phyloP scores from a whole-genome alignment of 140 eudicot genomes.

The Artemisia princeps region DNA sequence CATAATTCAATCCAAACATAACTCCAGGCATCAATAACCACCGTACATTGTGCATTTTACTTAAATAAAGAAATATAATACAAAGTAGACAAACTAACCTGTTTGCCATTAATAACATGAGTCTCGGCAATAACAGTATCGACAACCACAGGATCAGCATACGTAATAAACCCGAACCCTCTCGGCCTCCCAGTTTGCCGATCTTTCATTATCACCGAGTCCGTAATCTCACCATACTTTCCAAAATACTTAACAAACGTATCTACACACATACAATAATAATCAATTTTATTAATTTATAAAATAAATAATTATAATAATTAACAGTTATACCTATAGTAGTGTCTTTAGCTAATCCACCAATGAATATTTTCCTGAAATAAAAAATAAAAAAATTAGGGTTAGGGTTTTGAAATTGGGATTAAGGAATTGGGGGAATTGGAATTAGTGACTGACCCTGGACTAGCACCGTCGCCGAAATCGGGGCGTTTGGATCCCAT shows the following conservation, averaged over 20 bases:
- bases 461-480: slow-evolving; percentile 83
- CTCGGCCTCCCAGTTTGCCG: slow-evolving; percentile 73
- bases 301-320: too few species aligned
- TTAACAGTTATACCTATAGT: slow-evolving; percentile 38
- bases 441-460: slow-evolving; percentile 44
- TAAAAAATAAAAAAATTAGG: not conserved
- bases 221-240: slow-evolving; percentile 82
- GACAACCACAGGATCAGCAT: slow-evolving; percentile 82
- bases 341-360: slow-evolving; percentile 79
- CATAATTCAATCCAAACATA: too few species aligned
- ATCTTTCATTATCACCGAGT: slow-evolving; percentile 88
- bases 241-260: slow-evolving; percentile 75
- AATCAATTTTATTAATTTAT: too few species aligned
- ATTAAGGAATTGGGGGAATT: not conserved
- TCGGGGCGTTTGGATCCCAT: slow-evolving; percentile 71
- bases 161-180: slow-evolving; percentile 90
- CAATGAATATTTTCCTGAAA: slow-evolving; percentile 79
- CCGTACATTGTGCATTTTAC: too few species aligned
- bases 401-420: not conserved
- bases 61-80: too few species aligned
- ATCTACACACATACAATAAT: slow-evolving; percentile 46
- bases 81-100: slow-evolving; percentile 32
- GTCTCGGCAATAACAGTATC: slow-evolving; percentile 79
- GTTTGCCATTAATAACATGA: slow-evolving; percentile 75
- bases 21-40: too few species aligned